Conservation (phyloP, 345 rosid genomes). For the Salix brachista region DNA sequence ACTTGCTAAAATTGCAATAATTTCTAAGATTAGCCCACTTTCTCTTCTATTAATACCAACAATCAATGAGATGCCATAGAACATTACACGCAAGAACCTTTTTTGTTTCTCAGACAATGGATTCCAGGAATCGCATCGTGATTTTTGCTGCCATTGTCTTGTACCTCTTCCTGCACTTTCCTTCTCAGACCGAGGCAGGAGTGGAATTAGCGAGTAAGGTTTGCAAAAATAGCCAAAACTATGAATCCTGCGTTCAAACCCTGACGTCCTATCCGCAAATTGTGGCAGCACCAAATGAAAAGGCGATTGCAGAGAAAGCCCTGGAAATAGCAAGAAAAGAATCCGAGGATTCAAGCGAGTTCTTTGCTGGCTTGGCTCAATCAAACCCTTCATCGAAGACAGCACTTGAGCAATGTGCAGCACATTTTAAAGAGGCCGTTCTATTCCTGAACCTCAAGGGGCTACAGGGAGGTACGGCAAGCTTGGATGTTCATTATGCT, state of each 20-base stretch:
- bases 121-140: neutral
- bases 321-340: neutral
- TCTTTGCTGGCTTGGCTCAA: neutral
- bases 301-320: neutral
- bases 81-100: neutral
- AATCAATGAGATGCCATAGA: neutral
- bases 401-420: neutral
- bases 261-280: neutral
- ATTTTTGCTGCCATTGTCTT: neutral
- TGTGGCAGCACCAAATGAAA: neutral
- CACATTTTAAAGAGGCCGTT: neutral
- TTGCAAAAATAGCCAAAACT: neutral
- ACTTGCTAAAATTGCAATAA: neutral
- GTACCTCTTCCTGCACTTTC: neutral
- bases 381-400: neutral
- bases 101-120: neutral
- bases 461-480: constrained; percentile 5
- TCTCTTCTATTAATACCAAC: neutral
- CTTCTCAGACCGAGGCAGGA: neutral
- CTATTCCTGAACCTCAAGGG: neutral
- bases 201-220: neutral
- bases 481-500: constrained; percentile 25
- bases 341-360: neutral
- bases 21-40: neutral
- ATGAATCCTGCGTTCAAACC: neutral